phyloP scores from a whole-genome alignment of 495 filamentous ascomycete species.

The Parathielavia appendiculata region DNA sequence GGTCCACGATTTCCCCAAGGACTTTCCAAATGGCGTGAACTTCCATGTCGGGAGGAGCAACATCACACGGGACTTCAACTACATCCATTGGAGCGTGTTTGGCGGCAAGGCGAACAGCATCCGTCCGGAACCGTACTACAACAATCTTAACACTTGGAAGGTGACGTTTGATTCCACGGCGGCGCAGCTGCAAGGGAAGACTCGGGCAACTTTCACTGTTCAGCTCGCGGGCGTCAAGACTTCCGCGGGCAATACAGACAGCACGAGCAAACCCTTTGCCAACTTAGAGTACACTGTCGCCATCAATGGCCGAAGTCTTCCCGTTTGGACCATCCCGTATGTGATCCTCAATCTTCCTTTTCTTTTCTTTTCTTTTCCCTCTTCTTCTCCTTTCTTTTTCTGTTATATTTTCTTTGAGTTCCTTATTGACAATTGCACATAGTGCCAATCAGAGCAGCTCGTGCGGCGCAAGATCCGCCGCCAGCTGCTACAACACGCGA shows the following conservation, averaged over 20 bases:
- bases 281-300: background rate
- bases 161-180: background rate
- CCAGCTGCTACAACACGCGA: slow-evolving; percentile 6
- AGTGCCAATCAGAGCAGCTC: slow-evolving; percentile 9
- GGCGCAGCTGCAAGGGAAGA: background rate
- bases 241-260: background rate
- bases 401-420: background rate
- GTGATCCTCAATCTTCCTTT: too few species aligned
- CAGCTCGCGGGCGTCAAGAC: slow-evolving; percentile 6
- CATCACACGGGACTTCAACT: slow-evolving; percentile 4
- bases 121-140: slow-evolving; percentile 2
- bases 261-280: slow-evolving; percentile 1
- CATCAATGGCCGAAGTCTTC: background rate
- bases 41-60: slow-evolving; percentile 7
- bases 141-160: slow-evolving; percentile 3
- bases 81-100: slow-evolving; percentile 5
- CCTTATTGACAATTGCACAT: background rate
- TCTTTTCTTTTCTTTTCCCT: too few species aligned
- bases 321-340: slow-evolving; percentile 4
- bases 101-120: background rate
- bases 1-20: slow-evolving; percentile 5
- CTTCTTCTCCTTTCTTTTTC: too few species aligned
- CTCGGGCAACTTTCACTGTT: background rate
- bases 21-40: background rate
- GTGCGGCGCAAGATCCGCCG: background rate